Evolutionary conservation across 345 rosid species (phyloP).

Genomic region (Salix koriyanagi): DNA sequence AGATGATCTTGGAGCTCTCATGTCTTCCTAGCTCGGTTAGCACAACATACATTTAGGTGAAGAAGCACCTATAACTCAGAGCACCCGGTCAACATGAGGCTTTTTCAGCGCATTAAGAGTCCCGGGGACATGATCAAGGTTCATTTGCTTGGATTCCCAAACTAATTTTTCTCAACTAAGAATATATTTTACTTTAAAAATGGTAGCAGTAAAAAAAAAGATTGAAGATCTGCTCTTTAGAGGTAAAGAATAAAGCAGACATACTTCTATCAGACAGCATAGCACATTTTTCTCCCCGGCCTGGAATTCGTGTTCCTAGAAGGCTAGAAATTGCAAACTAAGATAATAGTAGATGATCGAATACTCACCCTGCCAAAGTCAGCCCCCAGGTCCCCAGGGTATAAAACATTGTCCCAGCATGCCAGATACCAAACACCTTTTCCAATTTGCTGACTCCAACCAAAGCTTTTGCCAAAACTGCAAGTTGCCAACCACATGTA

Average conservation of each 20-base stretch:
- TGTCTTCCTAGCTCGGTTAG: not conserved
- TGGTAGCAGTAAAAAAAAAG: not conserved
- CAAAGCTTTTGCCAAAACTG: slow-evolving; percentile 69
- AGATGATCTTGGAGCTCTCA: not conserved
- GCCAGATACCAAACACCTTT: slow-evolving; percentile 71
- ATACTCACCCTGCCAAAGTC: slow-evolving; percentile 68
- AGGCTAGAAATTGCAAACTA: not conserved
- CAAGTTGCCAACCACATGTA: slow-evolving; percentile 18
- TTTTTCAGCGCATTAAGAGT: not conserved
- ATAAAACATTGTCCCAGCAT: slow-evolving; percentile 79
- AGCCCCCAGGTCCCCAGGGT: slow-evolving; percentile 85
- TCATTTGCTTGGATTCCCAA: not conserved
- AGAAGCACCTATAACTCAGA: not conserved
- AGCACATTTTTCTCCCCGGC: not conserved
- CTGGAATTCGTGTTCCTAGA: not conserved
- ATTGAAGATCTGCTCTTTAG: not conserved
- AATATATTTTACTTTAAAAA: not conserved
- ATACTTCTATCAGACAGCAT: not conserved
- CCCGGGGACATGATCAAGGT: not conserved
- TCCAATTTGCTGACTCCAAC: slow-evolving; percentile 62
- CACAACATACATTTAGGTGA: not conserved
- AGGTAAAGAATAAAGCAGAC: not conserved
- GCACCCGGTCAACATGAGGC: not conserved
- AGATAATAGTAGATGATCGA: not conserved
- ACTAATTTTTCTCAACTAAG: not conserved